Base-by-base conservation (phyloP, 2,329 filamentous ascomycete genomes). In the Aspergillus terreus region DNA sequence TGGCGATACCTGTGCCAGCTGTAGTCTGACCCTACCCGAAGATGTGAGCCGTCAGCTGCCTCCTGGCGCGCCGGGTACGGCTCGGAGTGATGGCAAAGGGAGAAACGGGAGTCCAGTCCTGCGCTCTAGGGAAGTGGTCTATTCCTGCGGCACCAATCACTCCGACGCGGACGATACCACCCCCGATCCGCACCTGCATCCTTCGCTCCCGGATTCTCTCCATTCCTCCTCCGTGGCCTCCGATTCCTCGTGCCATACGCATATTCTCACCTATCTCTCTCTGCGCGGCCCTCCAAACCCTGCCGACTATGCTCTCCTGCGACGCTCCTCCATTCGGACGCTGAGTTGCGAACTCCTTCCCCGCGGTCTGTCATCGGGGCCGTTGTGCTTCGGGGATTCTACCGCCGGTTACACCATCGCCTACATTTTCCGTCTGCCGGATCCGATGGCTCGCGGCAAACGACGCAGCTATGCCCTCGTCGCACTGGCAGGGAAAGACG, bases 191-290 rank as follows among this genome's bases (percentile, higher is more conserved):
- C 70, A 72, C 56, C 42, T 55, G 7, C 71, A 71, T 51, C 61
- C 67, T 23, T 74, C 71, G 7, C 65, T 66, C 6, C 66, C 70
- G 1, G 68, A 71, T 10, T 74, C 72, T 21, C 54, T 72, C 32
- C 70, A 66, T 41, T 71, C 67, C 12, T 70, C 71, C 38, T 73
- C 76, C 52, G 57, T 69, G 45, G 64, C 72, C 14, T 80, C 77
- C 19, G 69, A 72, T 49, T 63, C 71, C 46, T 76, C 72, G 50
- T 76, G 74, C 54, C 81, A 83, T 58, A 77, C 78, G 9, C 81
- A 83, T 56, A 78, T 78, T 17, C 63, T 82, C 46, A 82, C 77
- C 54, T 83, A 82, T 63, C 72, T 82, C 42, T 81, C 81, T n/a
- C 76, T 80, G 32, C 78, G 77, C 49, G 78, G 79, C 25, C 81